A percentile compares a stretch with the other conserved stretches of the same genome.
These are phyloP conservation scores for Picea sitchensis DNA, from an alignment of 75 land plant species.

Conservation along the genomic window DNA sequence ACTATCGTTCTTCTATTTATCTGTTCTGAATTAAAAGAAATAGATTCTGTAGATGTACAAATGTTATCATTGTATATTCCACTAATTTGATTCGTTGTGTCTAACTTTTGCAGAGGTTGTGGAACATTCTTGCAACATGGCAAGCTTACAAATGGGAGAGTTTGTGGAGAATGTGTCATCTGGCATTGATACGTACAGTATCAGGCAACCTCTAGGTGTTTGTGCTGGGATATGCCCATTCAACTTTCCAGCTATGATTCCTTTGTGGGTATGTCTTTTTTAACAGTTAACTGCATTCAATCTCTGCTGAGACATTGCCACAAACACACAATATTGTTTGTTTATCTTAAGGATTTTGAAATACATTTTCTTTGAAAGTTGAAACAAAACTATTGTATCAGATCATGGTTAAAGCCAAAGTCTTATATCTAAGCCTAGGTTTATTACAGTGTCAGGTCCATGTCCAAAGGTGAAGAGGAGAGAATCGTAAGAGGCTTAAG, in stretches of 20 bases:
- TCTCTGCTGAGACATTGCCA: neutral
- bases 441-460: too few species aligned
- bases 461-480: too few species aligned
- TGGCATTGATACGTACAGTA: conserved; percentile 92
- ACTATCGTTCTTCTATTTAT: neutral
- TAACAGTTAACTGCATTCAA: neutral
- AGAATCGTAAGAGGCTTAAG: too few species aligned
- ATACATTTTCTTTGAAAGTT: conserved; percentile 1
- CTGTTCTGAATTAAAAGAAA: neutral
- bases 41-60: neutral
- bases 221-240: conserved; percentile 99
- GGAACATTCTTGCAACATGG: conserved; percentile 96
- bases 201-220: conserved; percentile 94
- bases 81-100: neutral
- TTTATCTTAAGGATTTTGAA: neutral
- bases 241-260: conserved; percentile 99
- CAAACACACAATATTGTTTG: neutral
- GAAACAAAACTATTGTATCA: neutral
- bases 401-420: neutral
- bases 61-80: neutral
- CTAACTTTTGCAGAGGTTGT: conserved; percentile 69
- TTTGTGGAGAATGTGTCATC: conserved; percentile 82
- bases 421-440: neutral
- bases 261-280: conserved; percentile 66
- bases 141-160: conserved; percentile 93